Conservation (phyloP, 2,329 filamentous ascomycete genomes). For the Bimuria novae-zelandiae region DNA sequence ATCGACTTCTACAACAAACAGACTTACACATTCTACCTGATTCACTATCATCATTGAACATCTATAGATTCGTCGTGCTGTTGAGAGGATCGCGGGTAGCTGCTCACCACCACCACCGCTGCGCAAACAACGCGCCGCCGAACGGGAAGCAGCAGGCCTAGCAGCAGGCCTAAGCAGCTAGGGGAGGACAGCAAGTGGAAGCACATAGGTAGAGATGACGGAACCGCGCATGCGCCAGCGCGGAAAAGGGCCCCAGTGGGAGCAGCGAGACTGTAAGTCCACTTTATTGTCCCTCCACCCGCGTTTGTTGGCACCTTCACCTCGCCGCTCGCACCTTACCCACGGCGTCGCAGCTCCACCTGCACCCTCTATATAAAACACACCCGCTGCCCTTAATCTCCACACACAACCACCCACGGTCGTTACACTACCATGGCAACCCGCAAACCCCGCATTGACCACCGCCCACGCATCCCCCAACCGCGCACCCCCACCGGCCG, state of each 20-base stretch:
- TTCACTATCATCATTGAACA: too few relatives aligned
- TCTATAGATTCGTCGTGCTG: too few relatives aligned
- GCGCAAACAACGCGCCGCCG: too few relatives aligned
- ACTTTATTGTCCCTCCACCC: neutral
- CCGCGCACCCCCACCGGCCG: conserved; percentile 7
- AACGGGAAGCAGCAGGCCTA: too few relatives aligned
- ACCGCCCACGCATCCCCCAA: neutral
- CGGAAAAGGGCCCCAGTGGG: conserved; percentile 54
- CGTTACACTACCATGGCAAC: conserved; percentile 5
- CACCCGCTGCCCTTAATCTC: neutral
- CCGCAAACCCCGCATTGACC: neutral
- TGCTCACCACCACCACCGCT: too few relatives aligned
- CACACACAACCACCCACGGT: neutral
- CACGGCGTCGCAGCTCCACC: neutral
- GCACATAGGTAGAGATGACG: conserved; percentile 43
- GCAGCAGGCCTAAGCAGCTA: too few relatives aligned
- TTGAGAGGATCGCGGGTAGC: too few relatives aligned
- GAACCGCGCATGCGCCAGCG: conserved; percentile 55
- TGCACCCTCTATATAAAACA: too few relatives aligned
- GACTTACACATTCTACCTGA: too few relatives aligned
- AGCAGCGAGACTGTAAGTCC: conserved; percentile 46
- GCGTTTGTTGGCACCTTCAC: conserved; percentile 7
- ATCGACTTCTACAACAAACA: too few relatives aligned
- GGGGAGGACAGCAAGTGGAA: too few relatives aligned
- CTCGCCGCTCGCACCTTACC: neutral